Evolutionary conservation across 2,329 filamentous ascomycete genomes (phyloP), one percentile per base, ranked within the genome.

Genomic region (Trematosphaeria pertusa): DNA sequence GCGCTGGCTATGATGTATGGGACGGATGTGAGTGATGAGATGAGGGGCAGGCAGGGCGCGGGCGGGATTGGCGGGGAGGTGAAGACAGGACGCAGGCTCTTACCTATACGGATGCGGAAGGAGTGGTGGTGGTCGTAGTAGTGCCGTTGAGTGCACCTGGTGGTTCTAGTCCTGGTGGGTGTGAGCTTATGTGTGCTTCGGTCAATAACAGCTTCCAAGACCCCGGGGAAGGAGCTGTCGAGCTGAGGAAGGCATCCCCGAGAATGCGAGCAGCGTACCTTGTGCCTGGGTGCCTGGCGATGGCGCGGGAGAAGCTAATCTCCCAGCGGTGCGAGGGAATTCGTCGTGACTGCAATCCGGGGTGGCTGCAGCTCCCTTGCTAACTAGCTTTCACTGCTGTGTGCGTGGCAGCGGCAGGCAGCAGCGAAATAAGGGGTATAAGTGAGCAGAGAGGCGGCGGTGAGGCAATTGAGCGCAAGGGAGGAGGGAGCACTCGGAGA

Each of bases 261-360:
- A 49, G 28, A 43, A 24, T 20, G 20, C 12, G 26, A 32, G 32
- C 21, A 20, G 50, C 41, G 43, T 37, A 48, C 36, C 24, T 48
- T 50, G 46, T 35, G n/a, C 20, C 55, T 45, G 47, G 38, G 56
- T 56, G 43, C 48, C 48, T 58, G 61, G 56, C 55, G 58, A 21
- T 51, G 37, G 18, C 33, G 48, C 39, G 63, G 60, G 53, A 68
- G 67, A 71, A 72, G 54, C 59, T 59, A 71, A 70, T 72, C 67
- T 64, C 61, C 67, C 54, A 39, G 34, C 20, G 20, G 51, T 54
- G 58, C 58, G 59, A 44, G 62, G 64, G 67, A 67, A 50, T 62
- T 64, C 36, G 65, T 64, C 37, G 34, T 50, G 54, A 65, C 64
- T 68, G 61, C 64, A 59, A 52, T 34, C 21, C 31, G n/a, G n/a